These are phyloP conservation scores for Epichloe gansuensis DNA, from an alignment of 2,329 filamentous ascomycete species.

Conservation along the genomic window DNA sequence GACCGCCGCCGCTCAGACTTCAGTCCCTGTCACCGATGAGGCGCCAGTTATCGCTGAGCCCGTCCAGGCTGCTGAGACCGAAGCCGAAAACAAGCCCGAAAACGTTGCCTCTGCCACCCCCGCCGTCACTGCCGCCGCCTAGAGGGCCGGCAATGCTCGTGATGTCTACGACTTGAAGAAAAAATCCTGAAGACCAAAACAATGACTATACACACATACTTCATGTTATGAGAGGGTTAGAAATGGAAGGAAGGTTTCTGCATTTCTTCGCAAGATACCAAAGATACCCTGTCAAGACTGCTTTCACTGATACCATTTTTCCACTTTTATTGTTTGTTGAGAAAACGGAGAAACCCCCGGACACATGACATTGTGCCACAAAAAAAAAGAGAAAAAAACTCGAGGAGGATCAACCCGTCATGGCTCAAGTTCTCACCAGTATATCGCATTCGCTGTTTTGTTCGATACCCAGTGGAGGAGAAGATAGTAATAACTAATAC, in stretches of 20 bases:
- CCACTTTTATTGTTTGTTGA: conserved; percentile 15
- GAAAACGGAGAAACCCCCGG: conserved; percentile 9
- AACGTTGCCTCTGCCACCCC: conserved; percentile 29
- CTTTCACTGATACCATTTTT: conserved; percentile 31
- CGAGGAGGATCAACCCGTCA: background rate
- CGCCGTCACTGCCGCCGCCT: conserved; percentile 39
- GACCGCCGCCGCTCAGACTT: conserved; percentile 17
- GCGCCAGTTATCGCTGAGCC: conserved; percentile 14
- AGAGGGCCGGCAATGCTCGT: conserved; percentile 19
- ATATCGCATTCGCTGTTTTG: conserved; percentile 19
- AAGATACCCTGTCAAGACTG: conserved; percentile 43
- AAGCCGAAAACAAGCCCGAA: conserved; percentile 30
- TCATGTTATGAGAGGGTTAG: conserved; percentile 27
- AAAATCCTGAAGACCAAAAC: conserved; percentile 9
- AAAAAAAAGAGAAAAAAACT: conserved; percentile 11
- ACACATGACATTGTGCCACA: conserved; percentile 10
- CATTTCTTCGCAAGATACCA: conserved; percentile 39
- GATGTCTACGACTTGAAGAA: conserved; percentile 15
- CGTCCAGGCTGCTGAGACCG: conserved; percentile 15
- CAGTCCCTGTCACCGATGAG: conserved; percentile 14
- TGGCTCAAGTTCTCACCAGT: conserved; percentile 12
- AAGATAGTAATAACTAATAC: conserved; percentile 32
- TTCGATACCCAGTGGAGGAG: conserved; percentile 27
- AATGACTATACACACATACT: conserved; percentile 15
- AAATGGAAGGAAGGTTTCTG: conserved; percentile 37